A percentile compares a stretch with the other conserved stretches of the same genome.
phyloP scores from a whole-genome alignment of 768 basidiomycete genomes.

The Mycena leptocephala region DNA sequence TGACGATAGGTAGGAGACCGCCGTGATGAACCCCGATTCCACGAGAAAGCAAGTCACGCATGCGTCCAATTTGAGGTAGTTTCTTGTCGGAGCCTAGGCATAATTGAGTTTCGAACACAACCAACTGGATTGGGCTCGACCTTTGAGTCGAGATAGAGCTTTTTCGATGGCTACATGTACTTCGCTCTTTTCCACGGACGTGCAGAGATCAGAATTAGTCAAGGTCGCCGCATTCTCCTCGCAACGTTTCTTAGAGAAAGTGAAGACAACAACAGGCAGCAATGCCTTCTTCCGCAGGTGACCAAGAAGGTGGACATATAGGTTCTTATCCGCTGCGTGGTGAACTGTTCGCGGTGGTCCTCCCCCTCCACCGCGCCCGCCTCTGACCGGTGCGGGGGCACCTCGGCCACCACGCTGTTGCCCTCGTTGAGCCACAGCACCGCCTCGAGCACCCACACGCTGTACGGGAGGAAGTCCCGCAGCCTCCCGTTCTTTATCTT shows the following conservation, averaged over 20 bases:
- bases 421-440: constrained; percentile 69
- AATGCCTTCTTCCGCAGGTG: constrained; percentile 89
- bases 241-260: constrained; percentile 96
- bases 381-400: constrained; percentile 53
- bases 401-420: constrained; percentile 68
- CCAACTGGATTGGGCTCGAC: constrained; percentile 55
- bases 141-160: constrained; percentile 92
- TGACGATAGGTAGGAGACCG: constrained; percentile 95
- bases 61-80: constrained; percentile 92
- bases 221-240: constrained; percentile 96
- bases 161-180: constrained; percentile 96
- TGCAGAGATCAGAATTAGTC: constrained; percentile 90
- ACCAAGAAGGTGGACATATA: constrained; percentile 94
- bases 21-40: constrained; percentile 99
- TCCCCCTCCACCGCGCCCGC: constrained; percentile 65
- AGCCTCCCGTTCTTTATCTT: constrained; percentile 98
- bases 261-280: constrained; percentile 96
- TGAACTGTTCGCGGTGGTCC: constrained; percentile 70
- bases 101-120: background rate
- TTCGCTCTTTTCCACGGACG: constrained; percentile 95
- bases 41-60: constrained; percentile 90
- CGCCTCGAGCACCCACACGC: constrained; percentile 86
- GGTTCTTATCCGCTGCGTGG: constrained; percentile 85
- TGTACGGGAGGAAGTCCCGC: constrained; percentile 92
- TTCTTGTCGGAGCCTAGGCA: constrained; percentile 88